Conservation (phyloP, 148 eudicot species). For the Selenicereus undatus region DNA sequence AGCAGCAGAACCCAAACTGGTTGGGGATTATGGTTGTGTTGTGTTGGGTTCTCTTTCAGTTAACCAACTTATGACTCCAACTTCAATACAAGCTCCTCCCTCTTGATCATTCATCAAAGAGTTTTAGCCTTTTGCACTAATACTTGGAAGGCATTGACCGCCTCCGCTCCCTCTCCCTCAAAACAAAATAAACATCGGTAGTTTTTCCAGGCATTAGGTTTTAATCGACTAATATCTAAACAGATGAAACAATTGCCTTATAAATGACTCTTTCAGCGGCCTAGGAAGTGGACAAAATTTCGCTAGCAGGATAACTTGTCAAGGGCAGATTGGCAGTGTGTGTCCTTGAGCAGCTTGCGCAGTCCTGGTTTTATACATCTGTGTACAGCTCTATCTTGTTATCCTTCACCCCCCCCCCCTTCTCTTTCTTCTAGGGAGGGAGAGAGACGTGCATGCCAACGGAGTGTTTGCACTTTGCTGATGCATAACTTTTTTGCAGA, state of each 20-base stretch:
- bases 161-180: background rate
- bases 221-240: background rate
- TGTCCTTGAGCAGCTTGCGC: background rate
- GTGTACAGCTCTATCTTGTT: background rate
- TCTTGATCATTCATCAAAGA: background rate
- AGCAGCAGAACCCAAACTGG: background rate
- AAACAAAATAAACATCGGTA: background rate
- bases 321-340: background rate
- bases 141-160: background rate
- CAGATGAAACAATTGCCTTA: background rate
- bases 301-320: background rate
- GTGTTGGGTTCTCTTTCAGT: no score
- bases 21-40: background rate
- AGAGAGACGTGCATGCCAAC: background rate
- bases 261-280: background rate
- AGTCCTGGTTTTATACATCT: no score
- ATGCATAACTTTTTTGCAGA: background rate
- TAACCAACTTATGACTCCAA: background rate
- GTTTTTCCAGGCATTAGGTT: background rate
- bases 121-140: background rate
- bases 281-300: background rate
- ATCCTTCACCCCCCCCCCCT: background rate
- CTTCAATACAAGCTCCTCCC: background rate
- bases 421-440: background rate
- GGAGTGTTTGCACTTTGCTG: background rate